These are phyloP conservation scores for Phlebiopsis gigantea DNA, from an alignment of 768 basidiomycete species.

Conservation along the genomic window DNA sequence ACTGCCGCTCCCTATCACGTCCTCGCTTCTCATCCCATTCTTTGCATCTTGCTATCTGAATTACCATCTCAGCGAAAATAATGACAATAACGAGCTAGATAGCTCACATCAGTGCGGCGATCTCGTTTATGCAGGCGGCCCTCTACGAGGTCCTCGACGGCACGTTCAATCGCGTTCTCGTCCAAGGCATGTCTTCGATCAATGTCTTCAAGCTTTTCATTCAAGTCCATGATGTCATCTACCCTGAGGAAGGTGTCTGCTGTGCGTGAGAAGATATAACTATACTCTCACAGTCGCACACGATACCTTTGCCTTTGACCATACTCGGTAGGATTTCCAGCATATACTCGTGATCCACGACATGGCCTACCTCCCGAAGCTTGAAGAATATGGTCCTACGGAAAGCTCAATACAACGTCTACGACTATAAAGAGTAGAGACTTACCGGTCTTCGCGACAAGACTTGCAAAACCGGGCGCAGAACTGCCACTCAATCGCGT, in stretches of 20 bases:
- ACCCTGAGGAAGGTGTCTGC: background rate
- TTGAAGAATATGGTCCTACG: background rate
- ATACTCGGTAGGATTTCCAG: background rate
- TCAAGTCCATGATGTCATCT: background rate
- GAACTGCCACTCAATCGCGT: background rate
- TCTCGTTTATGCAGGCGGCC: no score
- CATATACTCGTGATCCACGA: background rate
- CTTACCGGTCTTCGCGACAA: constrained; percentile 2
- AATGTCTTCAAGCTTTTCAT: background rate
- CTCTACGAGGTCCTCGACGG: no score
- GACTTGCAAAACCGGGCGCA: background rate
- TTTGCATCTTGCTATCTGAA: background rate
- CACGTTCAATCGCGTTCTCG: no score
- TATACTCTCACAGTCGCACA: background rate
- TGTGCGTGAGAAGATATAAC: background rate
- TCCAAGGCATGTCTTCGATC: background rate
- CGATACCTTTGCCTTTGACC: background rate
- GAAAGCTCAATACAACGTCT: background rate
- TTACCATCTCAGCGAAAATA: no score
- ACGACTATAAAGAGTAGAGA: background rate
- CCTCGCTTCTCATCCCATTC: background rate
- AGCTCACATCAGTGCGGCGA: no score
- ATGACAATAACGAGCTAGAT: background rate
- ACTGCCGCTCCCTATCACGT: background rate
- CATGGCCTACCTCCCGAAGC: background rate